These are phyloP conservation scores for Kondoa subrosea DNA, from an alignment of 768 basidiomycete species.

Conservation along the genomic window DNA sequence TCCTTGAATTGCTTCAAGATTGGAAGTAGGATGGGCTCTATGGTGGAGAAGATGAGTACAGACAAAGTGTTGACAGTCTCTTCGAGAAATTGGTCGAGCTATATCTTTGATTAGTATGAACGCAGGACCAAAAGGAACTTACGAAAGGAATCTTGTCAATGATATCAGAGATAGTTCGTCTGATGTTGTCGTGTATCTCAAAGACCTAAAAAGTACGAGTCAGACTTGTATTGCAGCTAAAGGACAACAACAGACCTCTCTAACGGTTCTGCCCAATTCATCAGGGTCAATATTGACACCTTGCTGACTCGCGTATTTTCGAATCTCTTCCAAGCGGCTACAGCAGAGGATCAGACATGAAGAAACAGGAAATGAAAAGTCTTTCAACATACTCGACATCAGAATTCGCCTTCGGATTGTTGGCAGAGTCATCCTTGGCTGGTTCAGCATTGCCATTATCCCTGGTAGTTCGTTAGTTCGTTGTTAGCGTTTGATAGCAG, in stretches of 20 bases:
- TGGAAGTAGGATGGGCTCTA: constrained; percentile 74
- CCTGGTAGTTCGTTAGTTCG: no score
- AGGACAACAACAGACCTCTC: neutral
- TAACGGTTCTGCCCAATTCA: neutral
- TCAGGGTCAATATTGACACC: neutral
- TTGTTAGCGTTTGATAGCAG: no score
- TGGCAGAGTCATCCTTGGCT: neutral
- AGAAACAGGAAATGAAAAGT: neutral
- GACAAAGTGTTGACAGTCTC: constrained; percentile 18
- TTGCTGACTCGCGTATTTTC: neutral
- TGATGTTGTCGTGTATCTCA: neutral
- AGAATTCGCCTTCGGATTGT: neutral
- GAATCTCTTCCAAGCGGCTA: neutral
- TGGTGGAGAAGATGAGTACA: constrained; percentile 68
- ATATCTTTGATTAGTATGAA: neutral
- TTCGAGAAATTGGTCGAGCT: neutral
- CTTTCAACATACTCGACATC: neutral
- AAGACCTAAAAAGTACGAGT: neutral
- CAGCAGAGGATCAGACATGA: neutral
- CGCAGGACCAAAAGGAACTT: neutral
- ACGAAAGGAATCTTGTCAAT: neutral
- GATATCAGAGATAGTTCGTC: neutral
- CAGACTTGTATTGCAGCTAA: neutral
- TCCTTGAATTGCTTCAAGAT: constrained; percentile 49
- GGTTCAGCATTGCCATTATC: neutral